Evolutionary conservation across 495 filamentous ascomycete genomes (phyloP).

Genomic region (Podospora pseudoanserina): DNA sequence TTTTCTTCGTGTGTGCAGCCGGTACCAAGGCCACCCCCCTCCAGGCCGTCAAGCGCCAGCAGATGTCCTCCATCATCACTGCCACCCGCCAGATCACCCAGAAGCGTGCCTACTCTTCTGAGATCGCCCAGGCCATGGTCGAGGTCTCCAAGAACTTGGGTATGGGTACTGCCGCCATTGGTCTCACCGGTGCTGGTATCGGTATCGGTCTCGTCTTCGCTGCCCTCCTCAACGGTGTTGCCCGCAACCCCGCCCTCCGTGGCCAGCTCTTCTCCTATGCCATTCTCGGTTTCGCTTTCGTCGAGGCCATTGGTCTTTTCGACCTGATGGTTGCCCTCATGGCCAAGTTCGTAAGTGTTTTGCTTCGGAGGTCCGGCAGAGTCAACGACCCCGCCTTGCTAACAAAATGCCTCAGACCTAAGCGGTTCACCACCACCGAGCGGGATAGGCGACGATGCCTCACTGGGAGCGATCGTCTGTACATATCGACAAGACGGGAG

Average conservation of each 20-base stretch:
- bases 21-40: conserved; percentile 46
- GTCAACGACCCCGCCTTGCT: conserved; percentile 9
- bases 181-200: conserved; percentile 87
- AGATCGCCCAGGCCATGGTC: conserved; percentile 80
- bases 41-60: conserved; percentile 66
- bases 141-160: conserved; percentile 83
- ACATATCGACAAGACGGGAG: conserved; percentile 26
- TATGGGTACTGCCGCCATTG: conserved; percentile 82
- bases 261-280: conserved; percentile 90
- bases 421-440: conserved; percentile 21
- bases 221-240: conserved; percentile 74
- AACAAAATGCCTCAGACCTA: conserved; percentile 27
- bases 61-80: conserved; percentile 61
- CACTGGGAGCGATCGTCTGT: conserved; percentile 28
- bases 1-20: conserved; percentile 29
- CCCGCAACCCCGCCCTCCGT: conserved; percentile 85
- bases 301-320: conserved; percentile 91
- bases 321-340: conserved; percentile 90
- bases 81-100: conserved; percentile 59
- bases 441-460: conserved; percentile 25
- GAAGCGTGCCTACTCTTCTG: conserved; percentile 72
- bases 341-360: conserved; percentile 63
- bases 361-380: background rate
- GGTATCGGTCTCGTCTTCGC: conserved; percentile 92
- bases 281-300: conserved; percentile 92